Evolutionary conservation across 306 rosid species (phyloP), one percentile per base, ranked within the genome.

Genomic region (Trifolium fragiferum): DNA sequence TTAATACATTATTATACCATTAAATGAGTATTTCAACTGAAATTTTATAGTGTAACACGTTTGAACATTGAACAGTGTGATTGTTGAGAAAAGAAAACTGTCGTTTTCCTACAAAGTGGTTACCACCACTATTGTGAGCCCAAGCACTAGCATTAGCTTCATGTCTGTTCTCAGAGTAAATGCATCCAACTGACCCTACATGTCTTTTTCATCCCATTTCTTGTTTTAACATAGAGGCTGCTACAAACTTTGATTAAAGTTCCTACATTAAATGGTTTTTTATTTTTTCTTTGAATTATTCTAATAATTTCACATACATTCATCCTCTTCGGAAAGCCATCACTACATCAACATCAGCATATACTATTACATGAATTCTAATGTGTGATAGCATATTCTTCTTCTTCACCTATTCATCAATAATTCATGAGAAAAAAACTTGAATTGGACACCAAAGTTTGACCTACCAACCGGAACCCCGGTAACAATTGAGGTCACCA

Each of bases 401-500:
- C 49, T 57, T 51, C 60, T 59, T 54, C 59, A 65, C 63, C 55
- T 61, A 60, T 30, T 76, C 54, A 25, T 19, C 25, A 46, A 30
- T 33, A 27, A 57, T 67, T 64, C 77, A 47, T 72, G 3, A 66
- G 6, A 32, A 30, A 4, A 25, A 55, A 21, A 55, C 62, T 10
- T 55, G 62, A 54, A 15, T 60, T 60, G 13, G 59, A 21, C 73
- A 77, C 76, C 14, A 21, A 27, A 15, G 1, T 74, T 27, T 76
- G 10, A 16, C 44, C 78, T 58, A 16, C 21, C 57, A 37, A 59
- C 27, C 71, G 53, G 14, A 18, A 50, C 15, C 33, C 69, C 67
- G 20, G 3, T 50, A 47, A 20, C 68, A n/a, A 4, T 68, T 80
- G 86, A 84, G 80, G 75, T 78, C 71, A 78, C 9, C 64, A 32